Conservation (phyloP, 805 yeast genomes). For the Starmera caribaea region DNA sequence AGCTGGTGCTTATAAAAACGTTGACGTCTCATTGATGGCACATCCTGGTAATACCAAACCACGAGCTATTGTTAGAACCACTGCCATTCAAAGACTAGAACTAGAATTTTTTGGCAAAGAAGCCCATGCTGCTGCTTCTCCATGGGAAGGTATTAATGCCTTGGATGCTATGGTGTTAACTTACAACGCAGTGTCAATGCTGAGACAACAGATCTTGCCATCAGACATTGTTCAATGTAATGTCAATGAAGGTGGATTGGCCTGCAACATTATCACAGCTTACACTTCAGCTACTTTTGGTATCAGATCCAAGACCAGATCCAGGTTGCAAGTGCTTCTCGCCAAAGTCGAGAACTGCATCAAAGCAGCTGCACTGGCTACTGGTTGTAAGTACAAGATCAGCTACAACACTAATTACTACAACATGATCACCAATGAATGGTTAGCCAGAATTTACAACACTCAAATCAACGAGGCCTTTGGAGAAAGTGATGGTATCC, state of each 20-base stretch:
- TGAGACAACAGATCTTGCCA: not conserved
- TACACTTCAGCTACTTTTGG: not conserved
- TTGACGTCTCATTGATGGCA: not conserved
- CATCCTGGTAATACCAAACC: not conserved
- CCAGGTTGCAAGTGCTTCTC: not conserved
- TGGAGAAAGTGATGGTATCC: too few species aligned
- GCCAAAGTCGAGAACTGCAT: not conserved
- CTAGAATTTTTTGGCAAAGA: not conserved
- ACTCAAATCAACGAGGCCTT: too few species aligned
- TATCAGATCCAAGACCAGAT: not conserved
- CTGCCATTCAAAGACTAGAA: not conserved
- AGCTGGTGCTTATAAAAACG: not conserved
- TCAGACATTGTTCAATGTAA: not conserved
- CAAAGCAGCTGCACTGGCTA: conserved; percentile 10
- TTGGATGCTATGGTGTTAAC: not conserved
- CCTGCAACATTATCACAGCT: not conserved
- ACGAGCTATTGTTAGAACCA: not conserved
- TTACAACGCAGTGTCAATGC: not conserved
- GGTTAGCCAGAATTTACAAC: not conserved
- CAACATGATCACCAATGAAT: not conserved
- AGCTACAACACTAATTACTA: not conserved
- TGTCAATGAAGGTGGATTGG: not conserved
- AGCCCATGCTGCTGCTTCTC: not conserved
- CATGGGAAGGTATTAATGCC: not conserved
- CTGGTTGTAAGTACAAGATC: conserved; percentile 18